Evolutionary conservation across 306 rosid genomes (phyloP), one percentile per base, ranked within the genome.

Genomic region (Sophora flavescens): DNA sequence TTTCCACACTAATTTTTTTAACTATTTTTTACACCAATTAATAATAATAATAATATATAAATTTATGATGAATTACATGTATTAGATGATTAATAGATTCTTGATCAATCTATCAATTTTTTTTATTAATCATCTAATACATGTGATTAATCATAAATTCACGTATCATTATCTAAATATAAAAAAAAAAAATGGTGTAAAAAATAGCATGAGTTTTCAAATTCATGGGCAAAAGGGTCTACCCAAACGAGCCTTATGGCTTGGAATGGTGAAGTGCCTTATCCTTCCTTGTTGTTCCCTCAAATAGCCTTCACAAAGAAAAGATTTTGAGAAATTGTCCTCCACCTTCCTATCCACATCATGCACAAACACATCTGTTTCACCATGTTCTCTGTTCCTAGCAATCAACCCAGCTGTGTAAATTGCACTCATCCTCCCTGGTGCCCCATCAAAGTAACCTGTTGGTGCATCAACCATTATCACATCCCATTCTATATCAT

Each of bases 381-480:
- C 96, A 0, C 98, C 98, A 11, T 79, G 77, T 69, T 86, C 90
- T 68, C 83, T 88, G 78, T 95, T 95, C 88, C 98, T 85, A 0
- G 92, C 96, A 86, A 95, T 86, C 83, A 95, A 54, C 8, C 98
- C 98, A 0, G 97, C 97, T 14, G 98, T 92, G 85, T 90, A 95
- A 7, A 95, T 95, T 0, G 97, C 97, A 11, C 52, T 87, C 98
- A 95, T 95, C 75, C 98, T 86, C 16, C 98, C 98, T 0, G 98
- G 97, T 0, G 98, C 98, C 5, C 71, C 91, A 0, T 88, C 91
- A 62, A 82, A 84, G 73, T 85, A 95, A 12, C 98, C 98, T 0
- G 96, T 95, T 0, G 98, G 98, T 9, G 98, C 98, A 68, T 95
- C 98, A 53, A 95, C 97, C 98, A 95, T 95, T 28, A 95, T 95